Percentiles rank a stretch among this genome's conserved stretches.
phyloP scores from a whole-genome alignment of 495 filamentous ascomycete species.

The Ascodesmis nigricans region DNA sequence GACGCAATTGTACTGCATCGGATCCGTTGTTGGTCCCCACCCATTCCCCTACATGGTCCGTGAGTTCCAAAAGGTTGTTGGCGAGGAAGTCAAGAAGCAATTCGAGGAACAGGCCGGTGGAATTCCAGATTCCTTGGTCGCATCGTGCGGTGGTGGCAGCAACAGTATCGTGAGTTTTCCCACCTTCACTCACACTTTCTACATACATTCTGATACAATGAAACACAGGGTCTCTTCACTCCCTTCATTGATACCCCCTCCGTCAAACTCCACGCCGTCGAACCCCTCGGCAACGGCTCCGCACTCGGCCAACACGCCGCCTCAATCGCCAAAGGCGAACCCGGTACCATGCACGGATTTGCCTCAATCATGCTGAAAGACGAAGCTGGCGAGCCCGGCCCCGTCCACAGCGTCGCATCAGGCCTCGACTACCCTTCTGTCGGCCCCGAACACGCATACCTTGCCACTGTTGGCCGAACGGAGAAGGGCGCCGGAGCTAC shows the following conservation, averaged over 20 bases:
- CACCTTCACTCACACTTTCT: background rate
- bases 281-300: constrained; percentile 10
- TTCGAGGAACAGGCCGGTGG: constrained; percentile 9
- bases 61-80: constrained; percentile 14
- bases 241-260: constrained; percentile 10
- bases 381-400: constrained; percentile 5
- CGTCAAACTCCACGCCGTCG: constrained; percentile 13
- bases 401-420: constrained; percentile 16
- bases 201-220: background rate
- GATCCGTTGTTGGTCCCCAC: constrained; percentile 14
- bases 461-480: constrained; percentile 10
- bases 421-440: constrained; percentile 17
- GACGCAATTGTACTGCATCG: constrained; percentile 13
- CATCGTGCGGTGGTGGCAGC: constrained; percentile 15
- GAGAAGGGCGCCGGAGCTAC: constrained; percentile 12
- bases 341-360: constrained; percentile 16
- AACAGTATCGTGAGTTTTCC: constrained; percentile 9
- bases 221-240: constrained; percentile 13
- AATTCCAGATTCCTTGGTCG: constrained; percentile 10
- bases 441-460: constrained; percentile 15
- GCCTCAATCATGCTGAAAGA: constrained; percentile 16
- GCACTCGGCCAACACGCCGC: constrained; percentile 12
- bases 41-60: constrained; percentile 15
- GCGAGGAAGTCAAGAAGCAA: constrained; percentile 13
- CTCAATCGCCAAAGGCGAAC: constrained; percentile 7